phyloP scores from a whole-genome alignment of 768 basidiomycete genomes.

The Collybia sordida region DNA sequence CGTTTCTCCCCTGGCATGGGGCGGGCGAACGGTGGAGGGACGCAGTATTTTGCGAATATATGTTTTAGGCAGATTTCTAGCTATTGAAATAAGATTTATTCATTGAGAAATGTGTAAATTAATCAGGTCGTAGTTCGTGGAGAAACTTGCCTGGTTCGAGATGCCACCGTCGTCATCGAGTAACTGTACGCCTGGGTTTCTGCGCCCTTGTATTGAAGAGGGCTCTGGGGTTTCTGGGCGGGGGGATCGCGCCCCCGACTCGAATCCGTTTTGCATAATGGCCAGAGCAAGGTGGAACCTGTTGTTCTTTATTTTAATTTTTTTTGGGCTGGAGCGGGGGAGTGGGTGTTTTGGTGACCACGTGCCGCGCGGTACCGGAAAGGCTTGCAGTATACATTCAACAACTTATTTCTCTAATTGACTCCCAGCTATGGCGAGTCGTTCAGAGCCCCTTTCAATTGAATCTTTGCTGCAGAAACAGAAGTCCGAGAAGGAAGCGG shows the following conservation, averaged over 20 bases:
- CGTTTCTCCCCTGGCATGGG: constrained; percentile 17
- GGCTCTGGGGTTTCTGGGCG: constrained; percentile 65
- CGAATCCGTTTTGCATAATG: constrained; percentile 9
- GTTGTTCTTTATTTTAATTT: not conserved
- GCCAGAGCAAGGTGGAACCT: not conserved
- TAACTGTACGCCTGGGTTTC: constrained; percentile 54
- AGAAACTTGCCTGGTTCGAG: constrained; percentile 51
- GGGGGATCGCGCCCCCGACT: constrained; percentile 39
- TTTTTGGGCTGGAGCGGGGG: not conserved
- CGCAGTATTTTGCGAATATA: constrained; percentile 80
- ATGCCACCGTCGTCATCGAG: constrained; percentile 73
- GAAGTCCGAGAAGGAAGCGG: constrained; percentile 84
- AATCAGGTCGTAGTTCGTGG: not conserved
- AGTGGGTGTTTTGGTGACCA: too few species aligned
- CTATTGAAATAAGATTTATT: constrained; percentile 36
- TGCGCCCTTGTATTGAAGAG: constrained; percentile 55
- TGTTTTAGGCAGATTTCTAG: constrained; percentile 70
- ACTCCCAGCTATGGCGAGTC: constrained; percentile 25
- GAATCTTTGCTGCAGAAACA: constrained; percentile 86
- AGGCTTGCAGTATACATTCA: not conserved
- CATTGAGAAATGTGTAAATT: constrained; percentile 4
- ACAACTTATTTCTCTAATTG: not conserved
- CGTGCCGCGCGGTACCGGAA: too few species aligned
- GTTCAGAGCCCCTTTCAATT: constrained; percentile 80
- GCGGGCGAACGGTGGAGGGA: constrained; percentile 33